Conservation (phyloP, 1,139 yeast species). For the Kluyveromyces marxianus region DNA sequence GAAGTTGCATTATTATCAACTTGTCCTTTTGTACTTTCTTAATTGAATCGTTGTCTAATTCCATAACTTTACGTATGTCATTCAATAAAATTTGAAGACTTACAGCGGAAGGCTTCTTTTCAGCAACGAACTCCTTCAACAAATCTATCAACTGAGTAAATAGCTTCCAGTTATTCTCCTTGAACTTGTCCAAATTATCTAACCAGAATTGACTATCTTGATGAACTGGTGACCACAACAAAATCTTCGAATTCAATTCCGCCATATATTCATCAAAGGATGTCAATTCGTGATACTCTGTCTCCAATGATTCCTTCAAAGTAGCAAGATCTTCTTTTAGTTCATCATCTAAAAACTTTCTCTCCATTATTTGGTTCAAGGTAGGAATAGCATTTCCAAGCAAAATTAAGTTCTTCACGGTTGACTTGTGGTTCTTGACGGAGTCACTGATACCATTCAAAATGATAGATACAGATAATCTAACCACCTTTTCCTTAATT, state of each 20-base stretch:
- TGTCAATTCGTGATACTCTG: slow-evolving; percentile 70
- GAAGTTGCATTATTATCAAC: slow-evolving; percentile 73
- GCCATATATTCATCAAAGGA: slow-evolving; percentile 89
- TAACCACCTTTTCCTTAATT: slow-evolving; percentile 83
- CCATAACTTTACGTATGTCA: slow-evolving; percentile 69
- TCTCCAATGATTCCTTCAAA: slow-evolving; percentile 54
- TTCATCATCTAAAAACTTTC: slow-evolving; percentile 96
- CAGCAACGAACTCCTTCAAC: slow-evolving; percentile 31
- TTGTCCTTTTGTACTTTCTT: slow-evolving; percentile 50
- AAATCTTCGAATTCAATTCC: slow-evolving; percentile 69
- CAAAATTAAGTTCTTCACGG: slow-evolving; percentile 60
- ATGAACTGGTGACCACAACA: slow-evolving; percentile 93
- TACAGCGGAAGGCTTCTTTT: slow-evolving; percentile 21
- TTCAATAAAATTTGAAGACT: slow-evolving; percentile 37
- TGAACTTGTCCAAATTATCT: slow-evolving; percentile 70
- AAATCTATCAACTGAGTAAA: slow-evolving; percentile 48
- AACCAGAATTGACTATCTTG: slow-evolving; percentile 83
- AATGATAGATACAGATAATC: slow-evolving; percentile 70
- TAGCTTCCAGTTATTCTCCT: slow-evolving; percentile 67
- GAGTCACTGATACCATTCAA: slow-evolving; percentile 46
- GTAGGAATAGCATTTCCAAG: slow-evolving; percentile 70
- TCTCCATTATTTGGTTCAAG: slow-evolving; percentile 61
- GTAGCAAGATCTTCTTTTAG: slow-evolving; percentile 62
- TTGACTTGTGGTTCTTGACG: slow-evolving; percentile 26
- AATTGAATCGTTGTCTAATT: slow-evolving; percentile 51